Base-by-base conservation (phyloP, 2,329 filamentous ascomycete species). In the Colletotrichum graminicola region DNA sequence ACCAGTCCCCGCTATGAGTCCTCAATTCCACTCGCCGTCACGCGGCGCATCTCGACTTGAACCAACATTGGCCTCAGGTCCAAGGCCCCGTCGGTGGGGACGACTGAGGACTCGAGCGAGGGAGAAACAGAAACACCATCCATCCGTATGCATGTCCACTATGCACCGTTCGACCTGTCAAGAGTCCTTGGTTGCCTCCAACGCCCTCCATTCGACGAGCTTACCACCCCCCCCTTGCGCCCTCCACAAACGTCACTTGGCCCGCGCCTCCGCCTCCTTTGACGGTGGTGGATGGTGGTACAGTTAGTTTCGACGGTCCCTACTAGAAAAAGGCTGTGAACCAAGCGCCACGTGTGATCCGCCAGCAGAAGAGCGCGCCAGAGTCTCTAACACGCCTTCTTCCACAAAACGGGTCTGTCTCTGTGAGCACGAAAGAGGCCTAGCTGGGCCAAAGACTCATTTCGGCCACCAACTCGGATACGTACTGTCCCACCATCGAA, bases 181-280 rank as follows among this genome's bases (percentile, higher is more conserved):
- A 45, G 23, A 16, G 21, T n/a, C 52, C 36, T 55, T 68, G 69
- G 65, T 55, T 71, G 52, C 69, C 69, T 71, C 68, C 68, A 60
- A 52, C 65, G 54, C 56, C 67, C 64, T 16, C 45, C 45, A 63
- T 68, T 60, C 36, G 65, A 61, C 64, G 66, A 55, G 68, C 69
- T 64, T 68, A 68, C 45, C 45, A 60, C 21, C 59, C 54, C 69
- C 59, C 65, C 65, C 60, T 56, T 56, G 65, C 52, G 45, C 66
- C 52, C 59, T 47, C 60, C 45, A 36, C 54, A 63, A 43, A 60
- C 57, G 65, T 69, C 69, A 64, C 36, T 62, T 54, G 62, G 45
- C 29, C 57, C 43, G 36, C 54, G 36, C 64, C 68, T 62, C 57
- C 61, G 65, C 69, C 69, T 51, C 60, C 10, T 47, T 12, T 23